Evolutionary conservation across 352 stramenopile genomes (phyloP).

Genomic region (Pythium sp.): DNA sequence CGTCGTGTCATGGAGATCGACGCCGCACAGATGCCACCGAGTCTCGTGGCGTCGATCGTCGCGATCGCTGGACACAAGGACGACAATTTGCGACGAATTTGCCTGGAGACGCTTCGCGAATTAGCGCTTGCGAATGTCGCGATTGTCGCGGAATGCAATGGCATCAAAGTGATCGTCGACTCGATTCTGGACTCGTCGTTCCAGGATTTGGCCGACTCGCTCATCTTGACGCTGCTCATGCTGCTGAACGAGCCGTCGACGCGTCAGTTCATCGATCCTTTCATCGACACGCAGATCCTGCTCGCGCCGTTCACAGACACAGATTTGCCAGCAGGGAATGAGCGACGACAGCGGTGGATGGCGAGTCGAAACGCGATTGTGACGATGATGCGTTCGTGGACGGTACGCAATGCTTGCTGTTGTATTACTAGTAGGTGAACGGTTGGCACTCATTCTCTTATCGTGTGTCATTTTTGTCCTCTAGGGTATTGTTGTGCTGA

Average conservation of each 20-base stretch:
- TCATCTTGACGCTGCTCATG: slow-evolving; percentile 83
- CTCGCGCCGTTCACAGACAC: slow-evolving; percentile 88
- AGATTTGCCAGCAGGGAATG: slow-evolving; percentile 76
- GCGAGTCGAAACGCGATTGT: slow-evolving; percentile 88
- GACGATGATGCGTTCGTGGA: slow-evolving; percentile 90
- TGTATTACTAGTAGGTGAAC: neutral
- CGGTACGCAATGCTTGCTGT: slow-evolving; percentile 26
- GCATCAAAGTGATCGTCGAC: slow-evolving; percentile 81
- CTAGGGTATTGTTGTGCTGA: slow-evolving; percentile 81
- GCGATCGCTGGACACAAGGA: slow-evolving; percentile 87
- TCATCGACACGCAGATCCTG: slow-evolving; percentile 84
- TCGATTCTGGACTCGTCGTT: slow-evolving; percentile 87
- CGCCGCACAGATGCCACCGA: slow-evolving; percentile 75
- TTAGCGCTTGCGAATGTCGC: slow-evolving; percentile 77
- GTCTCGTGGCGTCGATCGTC: slow-evolving; percentile 77
- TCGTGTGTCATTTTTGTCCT: neutral
- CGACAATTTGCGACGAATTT: slow-evolving; percentile 86
- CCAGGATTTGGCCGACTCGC: slow-evolving; percentile 80
- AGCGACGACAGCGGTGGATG: slow-evolving; percentile 86
- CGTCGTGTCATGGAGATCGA: slow-evolving; percentile 86
- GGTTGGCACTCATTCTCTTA: neutral
- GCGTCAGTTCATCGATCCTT: slow-evolving; percentile 85
- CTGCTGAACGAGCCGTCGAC: slow-evolving; percentile 84
- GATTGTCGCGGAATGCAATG: slow-evolving; percentile 83
- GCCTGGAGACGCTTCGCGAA: slow-evolving; percentile 82